Conservation (phyloP, 75 land plant species). For the Cryptomeria japonica region DNA sequence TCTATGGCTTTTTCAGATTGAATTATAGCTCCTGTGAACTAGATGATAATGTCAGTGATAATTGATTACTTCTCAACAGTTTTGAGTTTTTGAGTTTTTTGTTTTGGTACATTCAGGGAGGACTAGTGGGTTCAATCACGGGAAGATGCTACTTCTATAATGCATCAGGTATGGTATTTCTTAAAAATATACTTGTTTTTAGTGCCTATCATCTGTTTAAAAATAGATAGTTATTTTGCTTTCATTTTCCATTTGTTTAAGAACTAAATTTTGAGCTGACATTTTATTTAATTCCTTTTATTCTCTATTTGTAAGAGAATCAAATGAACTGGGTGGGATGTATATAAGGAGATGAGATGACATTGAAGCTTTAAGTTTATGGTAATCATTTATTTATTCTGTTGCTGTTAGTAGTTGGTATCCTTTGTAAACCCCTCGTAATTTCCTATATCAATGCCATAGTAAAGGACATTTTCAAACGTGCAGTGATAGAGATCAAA, state of each 20-base stretch:
- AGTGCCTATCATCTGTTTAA: not conserved
- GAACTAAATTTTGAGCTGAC: not conserved
- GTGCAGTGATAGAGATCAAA: not conserved
- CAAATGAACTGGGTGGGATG: not conserved
- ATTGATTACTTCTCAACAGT: slow-evolving; percentile 3
- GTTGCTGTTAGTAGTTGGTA: not conserved
- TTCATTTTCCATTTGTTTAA: not conserved
- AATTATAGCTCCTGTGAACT: not conserved
- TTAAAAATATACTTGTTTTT: not conserved
- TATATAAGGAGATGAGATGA: not conserved
- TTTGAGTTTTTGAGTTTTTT: not conserved
- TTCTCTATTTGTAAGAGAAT: not conserved
- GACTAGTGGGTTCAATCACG: slow-evolving; percentile 61
- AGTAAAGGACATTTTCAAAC: not conserved
- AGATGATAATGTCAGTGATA: not conserved
- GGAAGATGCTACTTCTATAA: slow-evolving; percentile 83
- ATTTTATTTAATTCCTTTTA: not conserved
- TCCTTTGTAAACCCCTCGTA: not conserved
- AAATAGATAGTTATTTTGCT: slow-evolving; percentile 1
- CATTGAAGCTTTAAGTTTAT: not conserved
- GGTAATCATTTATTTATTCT: not conserved
- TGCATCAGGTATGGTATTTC: slow-evolving; percentile 46
- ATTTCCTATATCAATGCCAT: not conserved
- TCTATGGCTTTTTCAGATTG: slow-evolving; percentile 13
- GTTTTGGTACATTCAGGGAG: slow-evolving; percentile 43